Conservation (phyloP, 768 basidiomycete genomes). For the Russula vinacea region DNA sequence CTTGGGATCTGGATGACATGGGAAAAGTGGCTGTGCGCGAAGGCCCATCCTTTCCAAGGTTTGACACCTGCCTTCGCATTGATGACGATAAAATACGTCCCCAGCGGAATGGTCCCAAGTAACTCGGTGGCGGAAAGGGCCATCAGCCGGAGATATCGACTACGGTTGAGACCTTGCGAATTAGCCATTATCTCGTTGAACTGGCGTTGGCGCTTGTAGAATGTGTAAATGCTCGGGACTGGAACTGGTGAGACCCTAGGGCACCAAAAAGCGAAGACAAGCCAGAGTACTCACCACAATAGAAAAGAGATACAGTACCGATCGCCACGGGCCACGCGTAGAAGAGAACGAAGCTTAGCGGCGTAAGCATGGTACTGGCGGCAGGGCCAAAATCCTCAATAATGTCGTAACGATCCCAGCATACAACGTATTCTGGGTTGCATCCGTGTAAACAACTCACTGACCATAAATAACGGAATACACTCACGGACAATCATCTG, state of each 20-base stretch:
- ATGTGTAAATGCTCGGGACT: slow-evolving; percentile 33
- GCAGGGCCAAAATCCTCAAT: slow-evolving; percentile 47
- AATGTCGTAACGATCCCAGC: neutral
- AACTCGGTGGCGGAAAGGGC: neutral
- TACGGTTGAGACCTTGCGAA: slow-evolving; percentile 28
- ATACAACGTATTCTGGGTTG: neutral
- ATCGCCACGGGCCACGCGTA: slow-evolving; percentile 31
- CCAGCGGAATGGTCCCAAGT: neutral
- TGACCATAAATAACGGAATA: neutral
- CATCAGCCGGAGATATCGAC: slow-evolving; percentile 2
- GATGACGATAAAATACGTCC: neutral
- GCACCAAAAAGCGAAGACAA: neutral
- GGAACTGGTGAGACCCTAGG: slow-evolving; percentile 1
- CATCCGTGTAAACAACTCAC: neutral
- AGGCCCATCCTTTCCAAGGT: slow-evolving; percentile 28
- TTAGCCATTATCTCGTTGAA: slow-evolving; percentile 29
- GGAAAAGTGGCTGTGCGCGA: no score
- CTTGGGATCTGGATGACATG: no score
- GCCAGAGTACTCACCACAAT: slow-evolving; percentile 36
- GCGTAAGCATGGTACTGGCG: slow-evolving; percentile 38
- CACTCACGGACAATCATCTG: neutral
- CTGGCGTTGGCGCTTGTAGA: slow-evolving; percentile 29
- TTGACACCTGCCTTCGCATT: neutral
- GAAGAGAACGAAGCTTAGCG: slow-evolving; percentile 35
- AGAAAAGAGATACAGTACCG: slow-evolving; percentile 36